Percentiles rank a stretch among this genome's conserved stretches.
Conservation (phyloP, 176 grass and related monocot species). For the Cenchrus fungigraminus region DNA sequence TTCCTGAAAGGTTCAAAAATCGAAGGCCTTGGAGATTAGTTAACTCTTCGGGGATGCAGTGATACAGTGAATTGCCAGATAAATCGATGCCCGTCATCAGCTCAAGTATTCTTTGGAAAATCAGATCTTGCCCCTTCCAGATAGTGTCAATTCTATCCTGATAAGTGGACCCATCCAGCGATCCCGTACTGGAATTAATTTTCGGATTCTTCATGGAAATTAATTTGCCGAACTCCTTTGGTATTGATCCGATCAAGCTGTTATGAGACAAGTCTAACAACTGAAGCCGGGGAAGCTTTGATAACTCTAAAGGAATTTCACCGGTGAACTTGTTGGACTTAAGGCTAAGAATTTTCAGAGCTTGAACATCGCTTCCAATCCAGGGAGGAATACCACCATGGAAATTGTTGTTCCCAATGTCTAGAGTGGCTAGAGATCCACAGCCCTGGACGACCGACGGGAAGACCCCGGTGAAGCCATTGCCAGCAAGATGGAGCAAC, state of each 20-base stretch:
- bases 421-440: slow-evolving; percentile 30
- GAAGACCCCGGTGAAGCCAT: slow-evolving; percentile 48
- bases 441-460: slow-evolving; percentile 41
- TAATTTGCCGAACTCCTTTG: slow-evolving; percentile 52
- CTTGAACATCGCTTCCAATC: slow-evolving; percentile 44
- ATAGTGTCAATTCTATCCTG: slow-evolving; percentile 57
- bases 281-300: slow-evolving; percentile 53
- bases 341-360: slow-evolving; percentile 58
- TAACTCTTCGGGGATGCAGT: slow-evolving; percentile 54
- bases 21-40: slow-evolving; percentile 43
- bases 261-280: slow-evolving; percentile 64
- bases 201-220: slow-evolving; percentile 46
- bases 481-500: slow-evolving; percentile 63
- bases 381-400: slow-evolving; percentile 56
- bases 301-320: slow-evolving; percentile 47
- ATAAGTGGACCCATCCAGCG: slow-evolving; percentile 27
- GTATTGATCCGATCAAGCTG: slow-evolving; percentile 53
- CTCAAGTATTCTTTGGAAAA: slow-evolving; percentile 48
- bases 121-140: slow-evolving; percentile 56
- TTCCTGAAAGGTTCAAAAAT: slow-evolving; percentile 67
- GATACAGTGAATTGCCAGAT: slow-evolving; percentile 51
- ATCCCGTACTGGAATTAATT: background rate
- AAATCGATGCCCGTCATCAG: slow-evolving; percentile 63
- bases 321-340: slow-evolving; percentile 56
- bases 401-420: slow-evolving; percentile 61